A percentile compares a stretch with the other conserved stretches of the same genome.
Evolutionary conservation across 177 flowering plant genomes (phyloP).

Genomic region (Vitis hybrid): DNA sequence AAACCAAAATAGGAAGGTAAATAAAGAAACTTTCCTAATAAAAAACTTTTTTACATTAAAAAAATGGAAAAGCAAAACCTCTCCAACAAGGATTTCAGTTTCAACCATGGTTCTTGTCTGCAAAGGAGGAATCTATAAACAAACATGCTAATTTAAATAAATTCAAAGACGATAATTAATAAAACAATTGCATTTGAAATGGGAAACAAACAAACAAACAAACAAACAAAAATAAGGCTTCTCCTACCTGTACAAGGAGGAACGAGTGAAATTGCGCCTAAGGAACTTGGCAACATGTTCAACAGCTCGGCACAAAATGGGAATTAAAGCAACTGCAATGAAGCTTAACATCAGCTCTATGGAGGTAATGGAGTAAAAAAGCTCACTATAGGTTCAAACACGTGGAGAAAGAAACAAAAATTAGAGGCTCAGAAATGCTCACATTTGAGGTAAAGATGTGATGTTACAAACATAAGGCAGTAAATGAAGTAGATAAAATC

Average conservation of each 20-base stretch:
- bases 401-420: background rate
- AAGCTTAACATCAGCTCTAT: conserved; percentile 15
- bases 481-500: conserved; percentile 91
- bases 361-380: background rate
- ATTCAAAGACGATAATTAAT: too few relatives aligned
- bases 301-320: conserved; percentile 75
- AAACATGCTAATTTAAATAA: too few relatives aligned
- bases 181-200: too few relatives aligned
- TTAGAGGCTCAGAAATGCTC: conserved; percentile 26
- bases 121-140: too few relatives aligned
- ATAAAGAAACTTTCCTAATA: too few relatives aligned
- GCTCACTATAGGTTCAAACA: background rate
- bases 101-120: too few relatives aligned
- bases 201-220: background rate
- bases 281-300: conserved; percentile 88
- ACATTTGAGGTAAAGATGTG: conserved; percentile 80
- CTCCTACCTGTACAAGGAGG: conserved; percentile 81
- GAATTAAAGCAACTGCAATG: conserved; percentile 89
- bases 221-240: background rate
- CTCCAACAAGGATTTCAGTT: too few relatives aligned
- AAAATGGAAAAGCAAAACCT: too few relatives aligned
- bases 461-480: conserved; percentile 82
- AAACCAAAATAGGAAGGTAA: too few relatives aligned
- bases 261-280: conserved; percentile 77
- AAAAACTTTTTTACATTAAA: too few relatives aligned